phyloP scores from a whole-genome alignment of 495 filamentous ascomycete genomes.

The Penicillium atrosanguineum region DNA sequence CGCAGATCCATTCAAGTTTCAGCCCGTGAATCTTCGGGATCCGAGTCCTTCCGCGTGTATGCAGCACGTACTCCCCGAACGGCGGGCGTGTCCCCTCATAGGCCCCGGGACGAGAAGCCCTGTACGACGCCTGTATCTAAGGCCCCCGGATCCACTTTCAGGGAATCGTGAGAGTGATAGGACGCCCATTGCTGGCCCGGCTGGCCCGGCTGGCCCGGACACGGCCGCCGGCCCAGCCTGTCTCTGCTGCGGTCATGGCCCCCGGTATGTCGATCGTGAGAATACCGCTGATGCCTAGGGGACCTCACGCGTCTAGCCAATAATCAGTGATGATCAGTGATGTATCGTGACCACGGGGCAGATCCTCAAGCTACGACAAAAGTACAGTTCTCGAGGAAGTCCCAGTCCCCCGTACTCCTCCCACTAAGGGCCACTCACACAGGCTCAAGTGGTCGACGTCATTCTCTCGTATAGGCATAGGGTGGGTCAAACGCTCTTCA shows the following conservation, averaged over 20 bases:
- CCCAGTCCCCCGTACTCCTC: background rate
- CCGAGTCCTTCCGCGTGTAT: slow-evolving; percentile 27
- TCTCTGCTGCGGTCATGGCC: background rate
- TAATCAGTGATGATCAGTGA: background rate
- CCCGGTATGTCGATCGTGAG: slow-evolving; percentile 16
- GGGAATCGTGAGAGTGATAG: slow-evolving; percentile 10
- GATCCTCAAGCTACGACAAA: background rate
- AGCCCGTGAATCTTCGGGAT: slow-evolving; percentile 9
- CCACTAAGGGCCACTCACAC: background rate
- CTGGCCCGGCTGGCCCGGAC: slow-evolving; percentile 26
- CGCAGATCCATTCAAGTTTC: background rate
- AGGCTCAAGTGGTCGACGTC: slow-evolving; percentile 29
- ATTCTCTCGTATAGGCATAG: slow-evolving; percentile 24
- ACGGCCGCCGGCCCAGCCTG: slow-evolving; percentile 9
- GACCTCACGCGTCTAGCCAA: background rate
- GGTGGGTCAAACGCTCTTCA: slow-evolving; percentile 17
- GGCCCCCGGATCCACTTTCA: slow-evolving; percentile 12
- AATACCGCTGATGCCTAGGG: slow-evolving; percentile 13
- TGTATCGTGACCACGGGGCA: background rate
- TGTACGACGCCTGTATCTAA: slow-evolving; percentile 19
- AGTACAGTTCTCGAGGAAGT: background rate
- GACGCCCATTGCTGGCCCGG: slow-evolving; percentile 10
- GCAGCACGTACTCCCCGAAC: slow-evolving; percentile 8
- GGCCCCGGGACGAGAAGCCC: slow-evolving; percentile 20
- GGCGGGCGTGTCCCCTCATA: slow-evolving; percentile 18